phyloP scores from a whole-genome alignment of 2,329 filamentous ascomycete species.

The Clarireedia paspali region DNA sequence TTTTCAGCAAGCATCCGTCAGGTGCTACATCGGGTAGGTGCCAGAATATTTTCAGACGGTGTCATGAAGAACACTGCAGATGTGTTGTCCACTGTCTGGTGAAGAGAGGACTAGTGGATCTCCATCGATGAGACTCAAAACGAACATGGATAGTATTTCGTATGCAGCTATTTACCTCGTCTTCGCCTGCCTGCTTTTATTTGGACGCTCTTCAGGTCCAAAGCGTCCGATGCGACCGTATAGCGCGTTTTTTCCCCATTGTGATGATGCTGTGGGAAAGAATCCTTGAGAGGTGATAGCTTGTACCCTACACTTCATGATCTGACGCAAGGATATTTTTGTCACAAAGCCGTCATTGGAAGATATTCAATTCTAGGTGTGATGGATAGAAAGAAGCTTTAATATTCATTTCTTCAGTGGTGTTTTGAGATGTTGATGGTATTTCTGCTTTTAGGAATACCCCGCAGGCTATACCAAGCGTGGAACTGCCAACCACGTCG shows the following conservation, averaged over 20 bases:
- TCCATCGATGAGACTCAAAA: background rate
- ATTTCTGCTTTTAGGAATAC: background rate
- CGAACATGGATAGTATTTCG: background rate
- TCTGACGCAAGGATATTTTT: constrained; percentile 6
- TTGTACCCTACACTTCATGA: background rate
- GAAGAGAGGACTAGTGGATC: background rate
- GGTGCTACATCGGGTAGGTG: constrained; percentile 7
- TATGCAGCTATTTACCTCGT: background rate
- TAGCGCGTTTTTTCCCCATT: background rate
- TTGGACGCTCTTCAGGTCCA: background rate
- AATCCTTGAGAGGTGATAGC: background rate
- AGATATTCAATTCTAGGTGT: background rate
- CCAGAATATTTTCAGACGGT: background rate
- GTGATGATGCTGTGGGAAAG: background rate
- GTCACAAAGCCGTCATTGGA: background rate
- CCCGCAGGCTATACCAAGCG: background rate
- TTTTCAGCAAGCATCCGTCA: constrained; percentile 2
- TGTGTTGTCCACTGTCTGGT: background rate
- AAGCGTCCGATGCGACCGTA: background rate
- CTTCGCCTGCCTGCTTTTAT: background rate
- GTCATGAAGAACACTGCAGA: constrained; percentile 1
- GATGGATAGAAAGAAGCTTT: background rate
- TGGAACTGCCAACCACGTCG: background rate
- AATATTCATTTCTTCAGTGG: constrained; percentile 6
- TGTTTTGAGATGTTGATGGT: background rate